A percentile compares a stretch with the other conserved stretches of the same genome.
phyloP scores from a whole-genome alignment of 176 grass and related monocot species.

The Oryza glumipatula region DNA sequence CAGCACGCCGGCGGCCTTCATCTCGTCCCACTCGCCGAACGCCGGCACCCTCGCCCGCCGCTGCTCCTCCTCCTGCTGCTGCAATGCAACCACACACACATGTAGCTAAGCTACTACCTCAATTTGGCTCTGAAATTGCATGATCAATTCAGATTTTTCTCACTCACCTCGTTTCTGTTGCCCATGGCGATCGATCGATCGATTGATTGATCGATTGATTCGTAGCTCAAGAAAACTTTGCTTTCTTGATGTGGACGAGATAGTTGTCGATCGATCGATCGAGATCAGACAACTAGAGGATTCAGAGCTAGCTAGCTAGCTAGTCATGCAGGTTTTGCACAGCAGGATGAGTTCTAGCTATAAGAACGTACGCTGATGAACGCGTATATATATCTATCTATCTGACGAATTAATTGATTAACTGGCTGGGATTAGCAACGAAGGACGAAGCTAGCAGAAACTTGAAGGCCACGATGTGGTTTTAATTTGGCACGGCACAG shows the following conservation, averaged over 20 bases:
- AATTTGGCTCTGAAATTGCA: background rate
- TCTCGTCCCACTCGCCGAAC: slow-evolving; percentile 76
- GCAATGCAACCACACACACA: too few species aligned
- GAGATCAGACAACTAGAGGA: too few species aligned
- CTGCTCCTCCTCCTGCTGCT: background rate
- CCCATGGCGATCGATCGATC: background rate
- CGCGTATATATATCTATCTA: background rate
- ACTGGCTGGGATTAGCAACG: too few species aligned
- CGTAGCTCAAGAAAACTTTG: background rate
- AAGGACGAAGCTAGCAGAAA: background rate
- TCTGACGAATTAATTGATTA: too few species aligned
- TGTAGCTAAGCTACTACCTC: too few species aligned
- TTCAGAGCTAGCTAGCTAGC: too few species aligned
- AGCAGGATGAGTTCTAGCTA: too few species aligned
- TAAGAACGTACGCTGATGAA: background rate
- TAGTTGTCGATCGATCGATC: too few species aligned
- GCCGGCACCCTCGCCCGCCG: slow-evolving; percentile 60
- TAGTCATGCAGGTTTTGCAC: background rate
- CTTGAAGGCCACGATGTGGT: background rate
- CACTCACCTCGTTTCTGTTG: slow-evolving; percentile 14
- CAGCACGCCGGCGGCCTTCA: slow-evolving; percentile 42
- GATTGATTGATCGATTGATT: too few species aligned
- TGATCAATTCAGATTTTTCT: background rate
- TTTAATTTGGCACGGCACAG: background rate
- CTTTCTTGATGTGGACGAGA: too few species aligned